Conservation (phyloP, 129 eudicot species). For the Ambrosia artemisiifolia region DNA sequence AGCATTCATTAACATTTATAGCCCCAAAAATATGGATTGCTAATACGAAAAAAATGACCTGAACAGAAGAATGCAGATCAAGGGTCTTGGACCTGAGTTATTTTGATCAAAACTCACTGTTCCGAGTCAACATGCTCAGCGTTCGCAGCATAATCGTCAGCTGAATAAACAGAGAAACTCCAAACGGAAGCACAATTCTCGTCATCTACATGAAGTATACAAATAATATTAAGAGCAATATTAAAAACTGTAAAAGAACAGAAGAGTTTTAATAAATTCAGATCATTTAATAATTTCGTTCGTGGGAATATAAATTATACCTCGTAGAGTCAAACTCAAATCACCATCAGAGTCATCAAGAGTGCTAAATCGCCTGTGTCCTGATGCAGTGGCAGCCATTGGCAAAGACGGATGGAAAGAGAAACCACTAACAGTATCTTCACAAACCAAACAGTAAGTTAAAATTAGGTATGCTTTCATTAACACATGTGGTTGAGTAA, state of each 20-base stretch:
- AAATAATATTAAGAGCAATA: background rate
- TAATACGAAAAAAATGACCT: conserved; percentile 5
- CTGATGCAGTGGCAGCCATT: conserved; percentile 91
- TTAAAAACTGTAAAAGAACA: background rate
- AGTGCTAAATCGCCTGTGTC: conserved; percentile 72
- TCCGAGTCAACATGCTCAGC: conserved; percentile 25
- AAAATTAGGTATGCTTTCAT: background rate
- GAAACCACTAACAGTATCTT: conserved; percentile 90
- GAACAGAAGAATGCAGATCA: conserved; percentile 8
- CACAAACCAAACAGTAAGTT: conserved; percentile 17
- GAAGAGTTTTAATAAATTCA: background rate
- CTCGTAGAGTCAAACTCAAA: conserved; percentile 32
- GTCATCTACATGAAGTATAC: conserved; percentile 42
- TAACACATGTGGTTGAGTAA: background rate
- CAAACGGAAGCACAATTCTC: conserved; percentile 87
- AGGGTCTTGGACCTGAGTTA: conserved; percentile 8
- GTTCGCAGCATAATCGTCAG: conserved; percentile 39
- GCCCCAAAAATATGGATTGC: background rate
- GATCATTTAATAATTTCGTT: too few relatives aligned
- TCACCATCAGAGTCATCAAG: conserved; percentile 58
- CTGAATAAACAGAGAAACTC: conserved; percentile 61
- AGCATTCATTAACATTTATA: background rate
- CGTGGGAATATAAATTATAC: conserved; percentile 17
- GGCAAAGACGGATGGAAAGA: conserved; percentile 91
- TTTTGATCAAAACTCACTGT: conserved; percentile 25